A percentile compares a stretch with the other conserved stretches of the same genome.
These are phyloP conservation scores for Talaromyces liani DNA, from an alignment of 495 filamentous ascomycete species.

Conservation along the genomic window DNA sequence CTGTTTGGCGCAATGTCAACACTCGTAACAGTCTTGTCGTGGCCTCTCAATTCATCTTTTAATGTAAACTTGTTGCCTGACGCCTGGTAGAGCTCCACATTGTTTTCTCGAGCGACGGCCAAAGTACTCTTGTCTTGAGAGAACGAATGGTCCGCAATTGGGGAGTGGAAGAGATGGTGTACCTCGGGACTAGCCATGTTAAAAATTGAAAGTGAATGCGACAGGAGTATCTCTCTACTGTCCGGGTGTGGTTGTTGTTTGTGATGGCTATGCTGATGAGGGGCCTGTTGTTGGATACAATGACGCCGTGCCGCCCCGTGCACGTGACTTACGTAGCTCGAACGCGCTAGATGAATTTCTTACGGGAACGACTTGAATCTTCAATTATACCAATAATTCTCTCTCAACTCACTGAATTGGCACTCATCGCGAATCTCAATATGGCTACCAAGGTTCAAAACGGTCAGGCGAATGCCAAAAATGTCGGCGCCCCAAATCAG, in stretches of 20 bases:
- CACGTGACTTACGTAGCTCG: slow-evolving; percentile 3
- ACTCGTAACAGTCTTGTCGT: slow-evolving; percentile 93
- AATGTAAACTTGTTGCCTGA: slow-evolving; percentile 71
- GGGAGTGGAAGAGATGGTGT: slow-evolving; percentile 93
- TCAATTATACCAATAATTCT: not conserved
- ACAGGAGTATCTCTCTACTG: slow-evolving; percentile 99
- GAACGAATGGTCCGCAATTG: slow-evolving; percentile 97
- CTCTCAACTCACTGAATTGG: not conserved
- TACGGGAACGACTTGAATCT: not conserved
- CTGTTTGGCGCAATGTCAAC: slow-evolving; percentile 89
- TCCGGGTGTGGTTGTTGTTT: slow-evolving; percentile 26
- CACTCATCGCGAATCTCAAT: not conserved
- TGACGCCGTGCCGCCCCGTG: not conserved
- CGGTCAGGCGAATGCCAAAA: slow-evolving; percentile 28
- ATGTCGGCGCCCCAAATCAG: slow-evolving; percentile 53
- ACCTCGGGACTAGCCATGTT: slow-evolving; percentile 81
- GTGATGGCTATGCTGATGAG: not conserved
- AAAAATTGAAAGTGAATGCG: slow-evolving; percentile 23
- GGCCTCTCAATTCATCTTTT: slow-evolving; percentile 86
- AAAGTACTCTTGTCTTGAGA: slow-evolving; percentile 83
- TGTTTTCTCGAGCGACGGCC: slow-evolving; percentile 84
- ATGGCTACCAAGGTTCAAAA: slow-evolving; percentile 38
- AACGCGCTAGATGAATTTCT: slow-evolving; percentile 4
- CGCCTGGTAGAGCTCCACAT: slow-evolving; percentile 78
- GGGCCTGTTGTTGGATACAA: not conserved